Evolutionary conservation across 345 rosid species (phyloP).

Genomic region (Cardamine chenopodiifolia): DNA sequence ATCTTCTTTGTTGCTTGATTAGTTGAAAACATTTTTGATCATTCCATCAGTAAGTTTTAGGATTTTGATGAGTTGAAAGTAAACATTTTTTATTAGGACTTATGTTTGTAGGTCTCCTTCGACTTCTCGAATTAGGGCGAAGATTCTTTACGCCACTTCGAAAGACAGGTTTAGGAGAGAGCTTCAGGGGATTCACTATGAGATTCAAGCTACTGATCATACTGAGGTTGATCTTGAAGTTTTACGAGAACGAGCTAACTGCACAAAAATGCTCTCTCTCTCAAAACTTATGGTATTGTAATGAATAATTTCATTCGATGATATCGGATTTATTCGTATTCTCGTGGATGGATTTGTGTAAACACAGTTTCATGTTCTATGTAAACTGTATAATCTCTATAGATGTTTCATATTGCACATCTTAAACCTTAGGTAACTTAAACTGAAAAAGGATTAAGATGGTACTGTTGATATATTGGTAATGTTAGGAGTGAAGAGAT

Average conservation of each 20-base stretch:
- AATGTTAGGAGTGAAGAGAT: too few relatives aligned
- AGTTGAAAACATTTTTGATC: too few relatives aligned
- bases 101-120: slow-evolving; percentile 63
- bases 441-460: not conserved
- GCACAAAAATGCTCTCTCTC: not conserved
- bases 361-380: slow-evolving; percentile 28
- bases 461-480: not conserved
- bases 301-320: slow-evolving; percentile 34
- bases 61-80: not conserved
- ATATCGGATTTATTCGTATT: slow-evolving; percentile 19
- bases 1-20: slow-evolving; percentile 84
- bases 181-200: slow-evolving; percentile 77
- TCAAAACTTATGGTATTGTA: slow-evolving; percentile 26
- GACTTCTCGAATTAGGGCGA: slow-evolving; percentile 65
- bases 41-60: too few relatives aligned
- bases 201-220: slow-evolving; percentile 86
- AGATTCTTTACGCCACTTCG: slow-evolving; percentile 77
- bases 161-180: slow-evolving; percentile 70
- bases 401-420: not conserved
- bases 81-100: not conserved
- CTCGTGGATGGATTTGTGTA: slow-evolving; percentile 23
- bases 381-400: slow-evolving; percentile 11
- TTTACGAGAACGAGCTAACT: slow-evolving; percentile 65
- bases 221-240: slow-evolving; percentile 82
- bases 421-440: not conserved